phyloP scores from a whole-genome alignment of 805 yeast species.

The Wickerhamomyces tratensis region DNA sequence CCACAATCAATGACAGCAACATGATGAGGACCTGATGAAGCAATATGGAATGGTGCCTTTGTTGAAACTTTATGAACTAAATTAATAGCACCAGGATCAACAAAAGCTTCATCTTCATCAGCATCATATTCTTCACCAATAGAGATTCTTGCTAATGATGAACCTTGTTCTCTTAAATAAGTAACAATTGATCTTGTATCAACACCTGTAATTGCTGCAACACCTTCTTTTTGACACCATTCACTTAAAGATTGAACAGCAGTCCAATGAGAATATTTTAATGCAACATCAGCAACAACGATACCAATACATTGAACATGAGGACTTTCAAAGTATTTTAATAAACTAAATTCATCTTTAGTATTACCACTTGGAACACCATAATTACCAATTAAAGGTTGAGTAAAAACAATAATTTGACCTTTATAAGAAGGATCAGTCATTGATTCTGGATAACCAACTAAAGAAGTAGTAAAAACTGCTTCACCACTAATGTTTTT shows the following conservation, averaged over 20 bases:
- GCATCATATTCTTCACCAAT: conserved; percentile 90
- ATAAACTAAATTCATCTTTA: conserved; percentile 75
- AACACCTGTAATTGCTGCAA: conserved; percentile 93
- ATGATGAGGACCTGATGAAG: conserved; percentile 58
- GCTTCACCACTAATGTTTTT: conserved; percentile 93
- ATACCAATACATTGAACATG: conserved; percentile 90
- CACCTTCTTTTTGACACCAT: conserved; percentile 96
- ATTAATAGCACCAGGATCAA: conserved; percentile 84
- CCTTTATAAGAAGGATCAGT: conserved; percentile 98
- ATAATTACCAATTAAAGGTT: conserved; percentile 95
- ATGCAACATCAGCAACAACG: conserved; percentile 91
- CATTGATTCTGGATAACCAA: conserved; percentile 98
- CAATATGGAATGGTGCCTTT: conserved; percentile 86
- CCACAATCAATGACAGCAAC: conserved; percentile 97
- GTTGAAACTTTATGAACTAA: conserved; percentile 92
- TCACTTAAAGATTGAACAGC: conserved; percentile 92
- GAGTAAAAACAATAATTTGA: conserved; percentile 93
- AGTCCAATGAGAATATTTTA: conserved; percentile 98
- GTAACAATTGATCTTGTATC: conserved; percentile 94
- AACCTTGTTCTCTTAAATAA: conserved; percentile 91
- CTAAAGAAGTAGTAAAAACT: conserved; percentile 94
- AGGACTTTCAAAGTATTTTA: conserved; percentile 89
- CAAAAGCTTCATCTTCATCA: conserved; percentile 82
- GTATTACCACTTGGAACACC: conserved; percentile 88
- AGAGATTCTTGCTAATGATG: conserved; percentile 83